Evolutionary conservation across 2,329 filamentous ascomycete species (phyloP), one percentile per base, ranked within the genome.

Genomic region (Nemania serpens): DNA sequence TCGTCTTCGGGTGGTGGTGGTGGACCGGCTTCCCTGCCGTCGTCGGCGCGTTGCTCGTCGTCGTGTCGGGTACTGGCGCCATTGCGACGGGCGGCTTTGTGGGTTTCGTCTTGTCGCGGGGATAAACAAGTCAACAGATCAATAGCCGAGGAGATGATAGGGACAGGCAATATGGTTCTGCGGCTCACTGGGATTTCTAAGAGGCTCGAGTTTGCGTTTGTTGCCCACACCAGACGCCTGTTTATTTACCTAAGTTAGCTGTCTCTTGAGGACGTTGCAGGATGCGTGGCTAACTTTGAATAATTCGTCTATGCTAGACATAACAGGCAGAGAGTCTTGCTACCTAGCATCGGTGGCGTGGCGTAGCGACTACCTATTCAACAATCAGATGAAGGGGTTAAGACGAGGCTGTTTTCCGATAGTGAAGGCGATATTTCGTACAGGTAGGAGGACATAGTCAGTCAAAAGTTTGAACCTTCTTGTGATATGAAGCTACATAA

Each of bases 151-250:
- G 17, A 25, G 33, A 22, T 17, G 17, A 34, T 42, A 39, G 34
- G 41, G 39, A 45, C n/a, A 3, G 1, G 4, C 6, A 17, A 33
- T n/a, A 22, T 36, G 41, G 25, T 25, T 22, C 13, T 37, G 13
- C 29, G n/a, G 75, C 83, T 66, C 73, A 89, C 86, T 87, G 63
- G 86, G 85, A 73, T 89, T 85, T 70, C 80, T 80, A 62, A 86
- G 75, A 17, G 84, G 79, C 62, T 88, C 86, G 55, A 87, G 76
- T 74, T 88, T 89, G 68, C 87, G 82, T 73, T 90, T 90, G 77
- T 80, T 82, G 56, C 80, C 73, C 33, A 78, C 71, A 61, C 81
- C 80, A 77, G 66, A 61, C 22, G 61, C 57, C 57, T 75, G 25
- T 48, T 53, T 46, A 60, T 64, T n/a, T n/a, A n/a, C n/a, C n/a